Evolutionary conservation across 2,329 filamentous ascomycete species (phyloP), one percentile per base, ranked within the genome.

Genomic region (Aspergillus sojae): DNA sequence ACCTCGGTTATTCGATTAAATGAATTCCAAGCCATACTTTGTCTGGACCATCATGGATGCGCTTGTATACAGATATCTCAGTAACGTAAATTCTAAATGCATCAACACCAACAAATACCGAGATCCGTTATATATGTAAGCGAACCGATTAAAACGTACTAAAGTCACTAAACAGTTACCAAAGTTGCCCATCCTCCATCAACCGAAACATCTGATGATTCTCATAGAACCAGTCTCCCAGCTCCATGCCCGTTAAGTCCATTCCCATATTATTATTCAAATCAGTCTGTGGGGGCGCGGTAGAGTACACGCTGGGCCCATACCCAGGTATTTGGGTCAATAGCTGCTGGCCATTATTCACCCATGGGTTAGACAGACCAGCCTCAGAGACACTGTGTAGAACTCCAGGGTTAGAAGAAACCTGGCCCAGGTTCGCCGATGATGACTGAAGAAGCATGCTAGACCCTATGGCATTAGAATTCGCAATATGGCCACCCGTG

Each of bases 151-250:
- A 30, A 26, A 52, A 52, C 28, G 11, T 26, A 26, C 39, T 9
- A 19, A 32, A 32, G 19, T 9, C n/a, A 32, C 21, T 14, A 34
- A 3, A 52, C 16, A 26, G 16, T 10, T 28, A 52, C 28, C 48
- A 32, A n/a, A 52, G 16, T 12, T 52, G 28, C 9, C 48, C 48
- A 34, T 52, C 48, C 34, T 52, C 48, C 28, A 52, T 34, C 48
- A 52, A 34, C 19, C 48, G 48, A n/a, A 52, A 32, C 48, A 52
- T 52, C 48, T 52, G 48, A 21, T 52, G 28, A 32, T 52, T 52
- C 16, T 52, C 48, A 52, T 52, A 32, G n/a, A 52, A 52, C 48
- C 48, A 52, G 12, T 52, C 48, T 32, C 48, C 48, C 28, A 52
- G 48, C 48, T 52, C 48, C 48, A 52, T 52, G 3, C 48, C 48